Conservation (phyloP, 108 stramenopile genomes). For the Parietichytrium sp. region DNA sequence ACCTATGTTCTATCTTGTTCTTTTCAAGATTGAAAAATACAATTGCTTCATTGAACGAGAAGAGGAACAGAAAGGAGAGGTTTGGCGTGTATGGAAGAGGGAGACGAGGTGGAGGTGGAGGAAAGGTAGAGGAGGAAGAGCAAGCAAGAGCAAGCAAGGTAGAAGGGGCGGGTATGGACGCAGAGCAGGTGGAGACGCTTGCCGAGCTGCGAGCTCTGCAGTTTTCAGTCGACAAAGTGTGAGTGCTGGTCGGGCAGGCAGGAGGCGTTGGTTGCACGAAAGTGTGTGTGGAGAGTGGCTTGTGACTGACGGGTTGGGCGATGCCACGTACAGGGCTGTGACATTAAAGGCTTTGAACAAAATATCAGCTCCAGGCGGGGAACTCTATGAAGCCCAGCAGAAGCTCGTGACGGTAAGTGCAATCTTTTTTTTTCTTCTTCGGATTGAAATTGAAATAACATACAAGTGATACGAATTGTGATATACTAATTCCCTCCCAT, state of each 20-base stretch:
- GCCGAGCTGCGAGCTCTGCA: conserved; percentile 19
- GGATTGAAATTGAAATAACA: no score
- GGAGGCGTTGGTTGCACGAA: not conserved
- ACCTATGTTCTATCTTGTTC: no score
- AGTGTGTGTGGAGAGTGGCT: no score
- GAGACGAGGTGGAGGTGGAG: no score
- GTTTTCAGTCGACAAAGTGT: conserved; percentile 10
- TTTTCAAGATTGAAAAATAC: no score
- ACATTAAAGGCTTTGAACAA: not conserved
- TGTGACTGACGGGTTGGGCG: not conserved
- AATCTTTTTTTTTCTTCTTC: no score
- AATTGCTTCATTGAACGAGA: no score
- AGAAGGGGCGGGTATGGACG: conserved; percentile 6
- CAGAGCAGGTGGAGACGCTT: conserved; percentile 10
- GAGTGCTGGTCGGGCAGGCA: not conserved
- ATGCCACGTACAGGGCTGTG: not conserved
- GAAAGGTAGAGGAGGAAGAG: no score
- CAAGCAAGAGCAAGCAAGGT: no score
- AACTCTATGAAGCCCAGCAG: conserved; percentile 27
- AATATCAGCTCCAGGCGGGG: conserved; percentile 28
- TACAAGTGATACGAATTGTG: not conserved
- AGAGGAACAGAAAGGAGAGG: no score
- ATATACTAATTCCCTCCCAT: not conserved
- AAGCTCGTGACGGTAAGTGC: not conserved
- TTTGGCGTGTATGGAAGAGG: no score